Conservation (phyloP, 148 eudicot genomes). For the Nepenthes gracilis region DNA sequence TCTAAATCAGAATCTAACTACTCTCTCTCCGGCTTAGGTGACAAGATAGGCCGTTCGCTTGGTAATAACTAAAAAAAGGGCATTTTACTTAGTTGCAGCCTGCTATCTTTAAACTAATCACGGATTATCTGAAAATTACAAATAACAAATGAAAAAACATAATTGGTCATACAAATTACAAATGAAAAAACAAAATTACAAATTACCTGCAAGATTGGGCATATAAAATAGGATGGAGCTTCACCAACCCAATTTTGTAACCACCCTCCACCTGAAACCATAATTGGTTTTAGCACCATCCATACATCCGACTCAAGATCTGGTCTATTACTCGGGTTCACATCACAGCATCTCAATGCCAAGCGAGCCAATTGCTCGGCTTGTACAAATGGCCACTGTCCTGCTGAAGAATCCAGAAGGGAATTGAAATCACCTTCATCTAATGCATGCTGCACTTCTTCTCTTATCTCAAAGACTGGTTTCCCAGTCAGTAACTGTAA, state of each 20-base stretch:
- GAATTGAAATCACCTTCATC: constrained; percentile 33
- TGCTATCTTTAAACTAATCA: too few relatives aligned
- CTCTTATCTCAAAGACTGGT: constrained; percentile 28
- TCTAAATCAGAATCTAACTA: too few relatives aligned
- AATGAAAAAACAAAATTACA: background rate
- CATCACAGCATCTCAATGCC: constrained; percentile 56
- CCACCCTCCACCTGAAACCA: constrained; percentile 30
- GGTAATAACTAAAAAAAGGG: too few relatives aligned
- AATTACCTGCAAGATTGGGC: constrained; percentile 77
- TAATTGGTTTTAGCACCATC: constrained; percentile 67
- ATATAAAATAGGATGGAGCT: constrained; percentile 63
- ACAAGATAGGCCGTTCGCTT: too few relatives aligned
- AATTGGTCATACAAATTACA: background rate
- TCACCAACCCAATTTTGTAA: constrained; percentile 19
- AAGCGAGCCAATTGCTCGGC: constrained; percentile 70
- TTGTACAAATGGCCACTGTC: constrained; percentile 83
- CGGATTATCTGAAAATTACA: background rate
- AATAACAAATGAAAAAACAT: background rate
- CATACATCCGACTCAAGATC: constrained; percentile 59
- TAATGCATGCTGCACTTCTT: constrained; percentile 45
- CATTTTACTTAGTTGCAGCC: too few relatives aligned
- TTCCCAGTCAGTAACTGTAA: constrained; percentile 55
- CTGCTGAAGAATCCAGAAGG: constrained; percentile 68
- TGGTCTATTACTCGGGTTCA: constrained; percentile 32
- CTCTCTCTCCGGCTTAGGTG: too few relatives aligned